Evolutionary conservation across 495 filamentous ascomycete genomes (phyloP).

Genomic region (Aspergillus hancockii): DNA sequence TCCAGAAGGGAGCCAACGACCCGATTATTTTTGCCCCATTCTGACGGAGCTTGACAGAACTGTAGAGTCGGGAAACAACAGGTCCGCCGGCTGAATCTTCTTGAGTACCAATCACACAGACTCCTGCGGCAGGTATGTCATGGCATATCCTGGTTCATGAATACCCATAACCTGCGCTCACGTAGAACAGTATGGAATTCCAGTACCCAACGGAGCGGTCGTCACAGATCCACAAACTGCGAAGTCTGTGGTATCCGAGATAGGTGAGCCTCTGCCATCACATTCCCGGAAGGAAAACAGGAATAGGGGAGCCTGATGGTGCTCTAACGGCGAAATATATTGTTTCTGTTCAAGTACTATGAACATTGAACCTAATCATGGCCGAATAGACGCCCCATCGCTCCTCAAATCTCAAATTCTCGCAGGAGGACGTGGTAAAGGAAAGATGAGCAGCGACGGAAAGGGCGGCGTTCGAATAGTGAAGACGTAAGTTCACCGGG

Average conservation of each 20-base stretch:
- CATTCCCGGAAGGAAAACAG: no score
- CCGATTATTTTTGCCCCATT: neutral
- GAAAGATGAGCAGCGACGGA: constrained; percentile 30
- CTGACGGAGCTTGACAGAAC: neutral
- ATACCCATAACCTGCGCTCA: neutral
- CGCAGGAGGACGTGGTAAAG: constrained; percentile 35
- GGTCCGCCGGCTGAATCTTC: constrained; percentile 24
- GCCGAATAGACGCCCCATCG: constrained; percentile 28
- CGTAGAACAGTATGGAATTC: constrained; percentile 26
- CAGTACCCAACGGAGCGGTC: constrained; percentile 29
- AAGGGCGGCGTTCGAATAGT: constrained; percentile 36
- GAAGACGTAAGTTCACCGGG: constrained; percentile 16
- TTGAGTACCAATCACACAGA: constrained; percentile 32
- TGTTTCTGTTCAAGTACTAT: neutral
- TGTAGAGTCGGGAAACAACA: constrained; percentile 7
- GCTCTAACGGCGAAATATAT: no score
- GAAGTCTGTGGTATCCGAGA: constrained; percentile 23
- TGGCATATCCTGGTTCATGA: neutral
- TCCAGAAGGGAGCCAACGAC: no score
- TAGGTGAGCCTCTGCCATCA: constrained; percentile 18
- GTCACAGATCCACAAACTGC: constrained; percentile 27
- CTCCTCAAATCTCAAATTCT: constrained; percentile 36
- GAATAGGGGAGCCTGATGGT: no score
- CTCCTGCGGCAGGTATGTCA: constrained; percentile 27
- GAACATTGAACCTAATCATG: neutral